A percentile compares a stretch with the other conserved stretches of the same genome.
phyloP scores from a whole-genome alignment of 495 filamentous ascomycete species.

The Paragyromitra xinjiangensis region DNA sequence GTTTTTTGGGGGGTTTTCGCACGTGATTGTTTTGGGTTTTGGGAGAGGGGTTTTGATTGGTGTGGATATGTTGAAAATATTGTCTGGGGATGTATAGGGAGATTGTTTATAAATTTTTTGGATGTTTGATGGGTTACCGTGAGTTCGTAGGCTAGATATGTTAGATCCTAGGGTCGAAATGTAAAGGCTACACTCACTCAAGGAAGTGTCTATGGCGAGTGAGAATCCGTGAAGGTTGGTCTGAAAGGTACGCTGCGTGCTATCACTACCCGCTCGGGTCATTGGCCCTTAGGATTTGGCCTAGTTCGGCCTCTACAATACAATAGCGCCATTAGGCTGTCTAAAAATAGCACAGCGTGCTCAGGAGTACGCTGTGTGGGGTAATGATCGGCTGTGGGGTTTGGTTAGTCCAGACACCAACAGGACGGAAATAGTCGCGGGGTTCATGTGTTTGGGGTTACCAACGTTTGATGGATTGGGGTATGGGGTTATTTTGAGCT shows the following conservation, averaged over 20 bases:
- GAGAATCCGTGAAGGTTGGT: not conserved
- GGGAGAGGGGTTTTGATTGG: no score
- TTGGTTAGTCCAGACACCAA: not conserved
- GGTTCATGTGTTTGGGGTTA: not conserved
- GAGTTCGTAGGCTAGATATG: no score
- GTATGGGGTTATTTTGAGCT: not conserved
- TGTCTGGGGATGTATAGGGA: no score
- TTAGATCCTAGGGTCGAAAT: not conserved
- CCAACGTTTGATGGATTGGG: not conserved
- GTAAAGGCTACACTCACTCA: not conserved
- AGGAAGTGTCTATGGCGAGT: not conserved
- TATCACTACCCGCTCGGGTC: not conserved
- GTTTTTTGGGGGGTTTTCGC: not conserved
- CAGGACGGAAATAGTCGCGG: not conserved
- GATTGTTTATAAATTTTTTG: not conserved
- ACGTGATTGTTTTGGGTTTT: no score
- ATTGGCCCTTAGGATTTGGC: no score
- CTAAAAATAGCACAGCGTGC: not conserved
- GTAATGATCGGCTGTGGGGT: not conserved
- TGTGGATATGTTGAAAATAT: no score
- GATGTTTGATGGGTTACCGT: no score
- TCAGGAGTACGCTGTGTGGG: not conserved
- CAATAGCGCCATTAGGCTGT: no score
- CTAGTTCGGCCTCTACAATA: no score
- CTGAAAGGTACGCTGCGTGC: not conserved